Evolutionary conservation across 2,329 filamentous ascomycete genomes (phyloP), one percentile per base, ranked within the genome.

Genomic region (Coniochaeta ligniaria): DNA sequence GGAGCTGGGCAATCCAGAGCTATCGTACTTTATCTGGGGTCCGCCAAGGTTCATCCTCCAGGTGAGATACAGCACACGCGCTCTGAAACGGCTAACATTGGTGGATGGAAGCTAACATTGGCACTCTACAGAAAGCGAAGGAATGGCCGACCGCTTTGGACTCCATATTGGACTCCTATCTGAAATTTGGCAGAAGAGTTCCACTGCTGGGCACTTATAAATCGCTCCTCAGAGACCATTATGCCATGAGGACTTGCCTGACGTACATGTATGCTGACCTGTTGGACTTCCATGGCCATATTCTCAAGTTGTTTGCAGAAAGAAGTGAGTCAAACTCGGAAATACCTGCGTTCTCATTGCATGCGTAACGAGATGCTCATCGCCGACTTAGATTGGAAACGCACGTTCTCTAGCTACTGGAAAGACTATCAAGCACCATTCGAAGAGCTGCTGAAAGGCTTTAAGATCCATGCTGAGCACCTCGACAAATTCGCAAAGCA

Each of bases 11-110:
- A 50, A 31, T 14, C 24, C 47, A 31, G 47, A 52, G 24, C 3
- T 52, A n/a, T 31, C 47, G 14, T 14, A 60, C 9, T 69, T 59
- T n/a, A 64, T 72, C 36, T 72, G 71, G 71, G 71, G 71, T 1
- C 68, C 70, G 1, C 63, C 68, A n/a, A 60, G 61, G 9, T 68
- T 64, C 22, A 63, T 71, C 12, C 55, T 71, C 17, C 58, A 66
- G 59, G 67, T 68, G 11, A 24, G 43, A 20, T 24, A 41, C 17
- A 41, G n/a, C 22, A 12, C 12, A 22, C 12, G 6, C 31, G 31
- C 35, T 11, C 35, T 36, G 35, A 14, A 36, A 36, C 35, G 3
- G 35, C 41, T 28, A 58, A 26, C 5, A 36, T 33, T 35, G 4
- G 9, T 3, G 6, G 35, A 4, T 8, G 3, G 55, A 24, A 11